A percentile compares a stretch with the other conserved stretches of the same genome.
phyloP scores from a whole-genome alignment of 768 basidiomycete genomes.

The Boletus reticulatus region DNA sequence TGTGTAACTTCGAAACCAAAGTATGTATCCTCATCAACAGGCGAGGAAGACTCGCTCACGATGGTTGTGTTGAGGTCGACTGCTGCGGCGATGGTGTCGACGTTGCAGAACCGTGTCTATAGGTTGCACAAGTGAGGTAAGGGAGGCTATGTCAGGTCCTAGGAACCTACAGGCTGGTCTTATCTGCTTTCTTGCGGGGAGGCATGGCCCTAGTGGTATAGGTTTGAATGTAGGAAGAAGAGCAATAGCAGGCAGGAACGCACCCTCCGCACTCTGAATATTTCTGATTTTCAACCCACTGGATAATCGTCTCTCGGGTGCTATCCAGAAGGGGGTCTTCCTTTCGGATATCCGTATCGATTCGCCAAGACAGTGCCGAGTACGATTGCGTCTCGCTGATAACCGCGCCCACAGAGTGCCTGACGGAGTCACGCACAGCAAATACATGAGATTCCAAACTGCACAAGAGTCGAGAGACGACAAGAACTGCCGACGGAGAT shows the following conservation, averaged over 20 bases:
- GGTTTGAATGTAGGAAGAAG: no score
- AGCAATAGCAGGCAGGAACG: no score
- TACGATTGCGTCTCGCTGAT: neutral
- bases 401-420: constrained; percentile 1
- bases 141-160: no score
- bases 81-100: neutral
- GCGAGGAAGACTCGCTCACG: neutral
- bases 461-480: neutral
- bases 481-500: constrained; percentile 1
- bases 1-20: neutral
- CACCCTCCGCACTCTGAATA: no score
- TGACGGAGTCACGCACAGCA: neutral
- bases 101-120: neutral
- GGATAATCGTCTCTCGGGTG: neutral
- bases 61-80: neutral
- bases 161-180: no score
- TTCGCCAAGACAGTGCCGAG: constrained; percentile 5
- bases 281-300: neutral
- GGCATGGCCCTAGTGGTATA: no score
- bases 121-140: neutral
- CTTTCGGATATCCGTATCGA: neutral
- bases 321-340: neutral
- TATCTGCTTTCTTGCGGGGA: no score
- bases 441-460: neutral
- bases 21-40: neutral